Conservation (phyloP, 345 rosid species). For the Pugionium cornutum region DNA sequence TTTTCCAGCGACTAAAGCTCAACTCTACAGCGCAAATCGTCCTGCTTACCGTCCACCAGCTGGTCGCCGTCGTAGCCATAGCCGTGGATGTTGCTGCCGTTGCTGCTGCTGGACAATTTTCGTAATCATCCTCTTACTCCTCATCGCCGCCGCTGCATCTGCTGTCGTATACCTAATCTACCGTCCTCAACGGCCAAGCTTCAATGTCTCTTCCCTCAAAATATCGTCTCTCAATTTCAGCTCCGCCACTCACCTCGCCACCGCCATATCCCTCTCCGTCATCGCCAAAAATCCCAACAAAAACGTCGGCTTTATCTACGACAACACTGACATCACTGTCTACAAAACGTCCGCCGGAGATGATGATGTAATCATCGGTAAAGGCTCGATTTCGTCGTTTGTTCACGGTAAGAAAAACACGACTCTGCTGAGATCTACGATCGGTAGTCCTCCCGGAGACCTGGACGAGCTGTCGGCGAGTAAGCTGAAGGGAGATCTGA, state of each 20-base stretch:
- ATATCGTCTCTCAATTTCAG: constrained; percentile 63
- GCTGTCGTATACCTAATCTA: constrained; percentile 62
- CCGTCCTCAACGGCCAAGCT: constrained; percentile 76
- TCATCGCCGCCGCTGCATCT: constrained; percentile 57
- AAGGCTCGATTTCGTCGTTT: constrained; percentile 56
- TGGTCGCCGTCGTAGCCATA: constrained; percentile 50
- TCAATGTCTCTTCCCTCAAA: constrained; percentile 62
- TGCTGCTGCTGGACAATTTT: constrained; percentile 58
- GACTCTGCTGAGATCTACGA: constrained; percentile 53
- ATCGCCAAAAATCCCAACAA: constrained; percentile 80
- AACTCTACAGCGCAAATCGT: constrained; percentile 65
- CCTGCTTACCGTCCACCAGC: constrained; percentile 78
- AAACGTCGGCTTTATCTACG: constrained; percentile 62
- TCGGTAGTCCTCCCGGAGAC: constrained; percentile 43
- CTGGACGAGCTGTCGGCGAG: constrained; percentile 52
- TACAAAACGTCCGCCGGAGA: constrained; percentile 27
- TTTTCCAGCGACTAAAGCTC: constrained; percentile 70
- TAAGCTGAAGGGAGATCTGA: constrained; percentile 52
- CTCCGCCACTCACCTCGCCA: constrained; percentile 46
- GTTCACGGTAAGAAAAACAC: constrained; percentile 73
- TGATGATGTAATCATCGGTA: constrained; percentile 56
- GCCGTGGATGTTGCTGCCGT: constrained; percentile 58
- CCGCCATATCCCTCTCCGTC: constrained; percentile 64
- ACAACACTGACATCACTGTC: constrained; percentile 46
- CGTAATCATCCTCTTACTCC: constrained; percentile 47